Percentiles rank a stretch among this genome's conserved stretches.
Evolutionary conservation across 2,329 filamentous ascomycete genomes (phyloP).

Genomic region (Dactylellina haptotyla): DNA sequence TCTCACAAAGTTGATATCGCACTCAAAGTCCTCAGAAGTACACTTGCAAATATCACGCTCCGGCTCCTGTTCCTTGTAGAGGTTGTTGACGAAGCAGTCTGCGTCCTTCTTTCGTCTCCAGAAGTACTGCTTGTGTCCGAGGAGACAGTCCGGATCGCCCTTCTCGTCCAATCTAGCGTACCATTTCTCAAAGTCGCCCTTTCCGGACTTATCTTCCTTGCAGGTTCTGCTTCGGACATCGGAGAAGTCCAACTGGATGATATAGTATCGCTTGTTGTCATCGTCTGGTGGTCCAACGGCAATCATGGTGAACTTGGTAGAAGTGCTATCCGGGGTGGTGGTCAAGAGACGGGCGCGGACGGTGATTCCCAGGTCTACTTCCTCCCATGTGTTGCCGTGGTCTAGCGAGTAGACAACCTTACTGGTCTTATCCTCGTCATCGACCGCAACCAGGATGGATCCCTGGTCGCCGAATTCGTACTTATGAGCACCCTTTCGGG

Average conservation of each 20-base stretch:
- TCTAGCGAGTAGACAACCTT: slow-evolving; percentile 82
- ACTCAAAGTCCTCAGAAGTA: slow-evolving; percentile 87
- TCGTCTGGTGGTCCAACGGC: slow-evolving; percentile 68
- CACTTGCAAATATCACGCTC: slow-evolving; percentile 82
- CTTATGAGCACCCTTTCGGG: slow-evolving; percentile 83
- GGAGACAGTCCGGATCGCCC: slow-evolving; percentile 84
- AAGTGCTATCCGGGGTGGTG: slow-evolving; percentile 91
- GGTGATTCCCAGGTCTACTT: slow-evolving; percentile 73
- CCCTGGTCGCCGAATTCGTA: slow-evolving; percentile 97
- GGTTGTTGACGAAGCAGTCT: slow-evolving; percentile 86
- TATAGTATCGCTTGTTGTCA: slow-evolving; percentile 68
- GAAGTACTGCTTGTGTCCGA: slow-evolving; percentile 94
- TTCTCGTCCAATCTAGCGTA: slow-evolving; percentile 82
- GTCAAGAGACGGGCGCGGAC: slow-evolving; percentile 79
- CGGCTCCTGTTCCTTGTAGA: slow-evolving; percentile 81
- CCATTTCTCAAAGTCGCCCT: slow-evolving; percentile 78
- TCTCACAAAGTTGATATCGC: slow-evolving; percentile 88
- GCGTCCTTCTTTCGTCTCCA: slow-evolving; percentile 84
- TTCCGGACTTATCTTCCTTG: slow-evolving; percentile 67
- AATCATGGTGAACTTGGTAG: slow-evolving; percentile 85
- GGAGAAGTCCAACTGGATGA: slow-evolving; percentile 84
- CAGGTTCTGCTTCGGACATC: slow-evolving; percentile 83
- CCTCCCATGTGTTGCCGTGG: slow-evolving; percentile 85
- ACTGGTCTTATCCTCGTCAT: slow-evolving; percentile 72
- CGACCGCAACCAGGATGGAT: slow-evolving; percentile 83